Base-by-base conservation (phyloP, 768 basidiomycete genomes). In the Hysterangium stoloniferum region DNA sequence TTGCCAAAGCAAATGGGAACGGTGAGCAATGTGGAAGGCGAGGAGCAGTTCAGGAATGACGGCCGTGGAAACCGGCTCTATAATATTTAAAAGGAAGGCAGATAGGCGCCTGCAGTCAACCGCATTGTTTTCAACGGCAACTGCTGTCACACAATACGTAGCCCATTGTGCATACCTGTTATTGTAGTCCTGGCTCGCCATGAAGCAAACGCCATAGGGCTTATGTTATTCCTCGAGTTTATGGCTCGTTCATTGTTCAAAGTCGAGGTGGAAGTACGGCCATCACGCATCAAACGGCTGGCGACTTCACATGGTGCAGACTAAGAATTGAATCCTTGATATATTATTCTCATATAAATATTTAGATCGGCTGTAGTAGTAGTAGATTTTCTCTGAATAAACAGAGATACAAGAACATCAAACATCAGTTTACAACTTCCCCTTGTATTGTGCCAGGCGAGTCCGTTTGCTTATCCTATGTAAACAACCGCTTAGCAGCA, bases 391-490 rank as follows among this genome's bases (percentile, higher is more conserved):
- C 34, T 24, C 27, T 15, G 25, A 22, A 37, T 28, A 38, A 43
- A 24, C 31, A 11, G 15, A 28, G 31, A 52, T 27, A 17, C 28
- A 32, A 24, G 43, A 20, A 20, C 13, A 12, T n/a, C 9, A 42
- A 28, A 11, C 34, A 8, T 19, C 4, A 13, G 17, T 15, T 35
- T 51, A 51, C 22, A 51, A 27, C 64, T 78, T 76, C 36, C 76
- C 77, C 61, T 73, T 77, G 71, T 76, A 82, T 32, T 68, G 70
- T 32, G 82, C 82, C 24, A 85, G 68, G 66, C 71, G 75, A 37
- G 80, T 82, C 59, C 82, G 72, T 69, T 85, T 84, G 24, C 49
- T 54, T 45, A 49, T 40, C 4, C 53, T 54, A 22, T 17, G 40
- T 19, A 43, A 36, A 52, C 1, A 19, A 40, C 24, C 35, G 45